These are phyloP conservation scores for Botrytis tulipae DNA, from an alignment of 2,329 filamentous ascomycete species.

Conservation along the genomic window DNA sequence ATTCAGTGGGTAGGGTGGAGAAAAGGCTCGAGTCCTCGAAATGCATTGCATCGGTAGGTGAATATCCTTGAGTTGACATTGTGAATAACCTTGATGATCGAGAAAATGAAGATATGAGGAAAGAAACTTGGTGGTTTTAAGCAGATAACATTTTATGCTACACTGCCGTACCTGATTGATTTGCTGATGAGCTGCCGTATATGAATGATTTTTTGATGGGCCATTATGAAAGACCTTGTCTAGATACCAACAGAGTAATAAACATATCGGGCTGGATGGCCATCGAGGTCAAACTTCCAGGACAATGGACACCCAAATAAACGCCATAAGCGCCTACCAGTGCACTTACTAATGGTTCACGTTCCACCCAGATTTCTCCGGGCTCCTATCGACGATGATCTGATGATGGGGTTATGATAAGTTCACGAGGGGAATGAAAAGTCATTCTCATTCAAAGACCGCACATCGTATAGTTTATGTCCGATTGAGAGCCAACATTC, in stretches of 20 bases:
- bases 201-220: not conserved
- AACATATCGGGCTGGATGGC: not conserved
- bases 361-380: fast-evolving
- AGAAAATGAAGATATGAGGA: not conserved
- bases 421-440: fast-evolving
- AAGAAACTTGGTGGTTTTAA: not conserved
- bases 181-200: not conserved
- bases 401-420: not conserved
- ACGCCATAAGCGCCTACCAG: not conserved
- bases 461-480: fast-evolving
- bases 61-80: not conserved
- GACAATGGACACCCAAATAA: not conserved
- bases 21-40: not conserved
- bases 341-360: too few species aligned
- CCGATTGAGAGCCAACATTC: not conserved
- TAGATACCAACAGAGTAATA: not conserved
- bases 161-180: too few species aligned
- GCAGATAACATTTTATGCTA: too few species aligned
- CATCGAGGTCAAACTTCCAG: not conserved
- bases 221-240: not conserved
- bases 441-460: fast-evolving
- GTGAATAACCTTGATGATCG: too few species aligned
- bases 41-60: too few species aligned
- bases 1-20: slow-evolving; percentile 8
- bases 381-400: not conserved